These are phyloP conservation scores for Aspergillus novofumigatus DNA, from an alignment of 2,329 filamentous ascomycete species.

Conservation along the genomic window DNA sequence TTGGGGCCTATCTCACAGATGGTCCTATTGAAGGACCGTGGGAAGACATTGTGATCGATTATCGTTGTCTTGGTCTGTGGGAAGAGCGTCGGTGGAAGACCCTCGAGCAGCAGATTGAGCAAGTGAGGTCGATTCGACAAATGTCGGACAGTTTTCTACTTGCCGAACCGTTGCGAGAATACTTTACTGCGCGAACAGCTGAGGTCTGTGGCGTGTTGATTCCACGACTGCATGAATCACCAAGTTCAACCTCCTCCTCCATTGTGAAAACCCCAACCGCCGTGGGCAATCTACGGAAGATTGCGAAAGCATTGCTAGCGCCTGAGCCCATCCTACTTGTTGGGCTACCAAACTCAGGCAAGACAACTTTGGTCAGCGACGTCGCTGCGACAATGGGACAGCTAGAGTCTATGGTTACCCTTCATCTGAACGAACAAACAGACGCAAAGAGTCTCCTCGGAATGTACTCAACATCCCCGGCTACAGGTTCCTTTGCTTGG, in stretches of 20 bases:
- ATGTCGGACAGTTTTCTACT: conserved; percentile 19
- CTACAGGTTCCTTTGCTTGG: conserved; percentile 88
- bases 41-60: conserved; percentile 75
- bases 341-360: conserved; percentile 81
- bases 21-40: conserved; percentile 64
- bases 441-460: conserved; percentile 96
- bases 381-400: conserved; percentile 76
- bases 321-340: conserved; percentile 73
- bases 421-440: conserved; percentile 96
- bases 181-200: conserved; percentile 58
- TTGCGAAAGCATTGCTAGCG: conserved; percentile 65
- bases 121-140: conserved; percentile 20
- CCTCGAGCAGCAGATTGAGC: conserved; percentile 26
- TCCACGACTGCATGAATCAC: conserved; percentile 52
- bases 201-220: conserved; percentile 65
- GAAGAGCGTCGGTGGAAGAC: conserved; percentile 56
- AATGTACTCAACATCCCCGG: conserved; percentile 84
- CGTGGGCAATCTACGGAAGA: conserved; percentile 62
- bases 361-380: conserved; percentile 81
- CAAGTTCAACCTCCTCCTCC: conserved; percentile 45
- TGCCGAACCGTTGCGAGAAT: conserved; percentile 25
- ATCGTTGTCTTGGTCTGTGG: conserved; percentile 65
- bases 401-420: conserved; percentile 77
- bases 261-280: conserved; percentile 72
- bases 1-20: conserved; percentile 61